A percentile compares a stretch with the other conserved stretches of the same genome.
Conservation (phyloP, 1,284 basidiomycete genomes). For the Cryptococcus sp. region DNA sequence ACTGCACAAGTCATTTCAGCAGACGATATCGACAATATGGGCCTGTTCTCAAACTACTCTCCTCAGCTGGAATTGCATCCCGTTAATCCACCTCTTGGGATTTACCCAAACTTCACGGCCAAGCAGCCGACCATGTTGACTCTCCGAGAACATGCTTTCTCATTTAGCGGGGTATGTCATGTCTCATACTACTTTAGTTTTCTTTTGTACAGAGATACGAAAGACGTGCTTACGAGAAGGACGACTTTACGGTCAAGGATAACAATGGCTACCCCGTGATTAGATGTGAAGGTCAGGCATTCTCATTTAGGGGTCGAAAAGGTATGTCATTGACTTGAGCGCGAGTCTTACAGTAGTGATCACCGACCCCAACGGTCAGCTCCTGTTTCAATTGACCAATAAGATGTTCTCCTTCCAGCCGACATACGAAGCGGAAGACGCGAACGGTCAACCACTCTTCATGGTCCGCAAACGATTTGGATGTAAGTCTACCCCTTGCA, state of each 20-base stretch:
- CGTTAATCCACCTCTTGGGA: conserved; percentile 37
- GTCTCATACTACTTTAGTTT: neutral
- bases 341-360: conserved; percentile 25
- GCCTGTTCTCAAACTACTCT: conserved; percentile 22
- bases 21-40: conserved; percentile 16
- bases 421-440: conserved; percentile 32
- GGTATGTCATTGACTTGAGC: conserved; percentile 18
- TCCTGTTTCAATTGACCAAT: conserved; percentile 35
- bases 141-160: conserved; percentile 42
- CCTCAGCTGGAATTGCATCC: conserved; percentile 25
- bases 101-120: conserved; percentile 28
- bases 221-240: conserved; percentile 14
- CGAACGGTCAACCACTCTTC: conserved; percentile 33
- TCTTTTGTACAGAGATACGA: neutral
- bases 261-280: conserved; percentile 31
- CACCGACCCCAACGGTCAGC: conserved; percentile 30
- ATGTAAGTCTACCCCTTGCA: conserved; percentile 19
- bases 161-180: conserved; percentile 34
- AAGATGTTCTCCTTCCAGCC: conserved; percentile 35
- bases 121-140: conserved; percentile 35
- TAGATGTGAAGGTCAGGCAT: conserved; percentile 30
- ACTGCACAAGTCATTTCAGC: too few relatives aligned
- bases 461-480: conserved; percentile 28
- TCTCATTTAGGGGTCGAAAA: conserved; percentile 41
- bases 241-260: conserved; percentile 43